Conservation (phyloP, 148 eudicot genomes). For the Camellia lanceoleosa region DNA sequence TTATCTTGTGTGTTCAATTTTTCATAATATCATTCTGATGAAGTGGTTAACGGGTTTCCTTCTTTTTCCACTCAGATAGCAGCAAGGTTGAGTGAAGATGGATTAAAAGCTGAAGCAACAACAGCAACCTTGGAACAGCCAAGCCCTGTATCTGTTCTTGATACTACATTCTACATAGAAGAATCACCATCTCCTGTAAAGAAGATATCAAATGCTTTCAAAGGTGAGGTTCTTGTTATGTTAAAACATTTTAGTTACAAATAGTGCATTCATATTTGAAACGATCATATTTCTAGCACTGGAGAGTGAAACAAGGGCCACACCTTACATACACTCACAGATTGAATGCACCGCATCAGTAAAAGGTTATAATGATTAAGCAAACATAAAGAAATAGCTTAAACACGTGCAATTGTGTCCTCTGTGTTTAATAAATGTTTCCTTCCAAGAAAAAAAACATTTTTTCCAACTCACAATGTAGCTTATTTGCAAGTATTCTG, state of each 20-base stretch:
- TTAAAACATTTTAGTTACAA: neutral
- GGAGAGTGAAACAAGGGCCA: neutral
- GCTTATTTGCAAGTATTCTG: neutral
- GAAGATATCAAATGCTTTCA: constrained; percentile 44
- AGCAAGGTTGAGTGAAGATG: constrained; percentile 28
- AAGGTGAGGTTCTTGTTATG: constrained; percentile 40
- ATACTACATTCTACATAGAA: constrained; percentile 55
- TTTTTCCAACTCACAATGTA: neutral
- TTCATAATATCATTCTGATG: neutral
- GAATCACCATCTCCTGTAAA: constrained; percentile 76
- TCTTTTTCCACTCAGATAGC: constrained; percentile 38
- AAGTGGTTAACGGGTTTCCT: constrained; percentile 23
- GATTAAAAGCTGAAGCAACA: constrained; percentile 32
- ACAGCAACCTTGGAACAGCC: constrained; percentile 63
- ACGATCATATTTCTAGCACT: neutral
- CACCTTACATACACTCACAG: neutral
- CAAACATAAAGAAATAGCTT: neutral
- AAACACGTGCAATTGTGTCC: neutral
- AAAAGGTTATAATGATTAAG: neutral
- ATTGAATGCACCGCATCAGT: neutral
- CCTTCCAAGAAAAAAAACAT: neutral
- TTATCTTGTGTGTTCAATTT: neutral
- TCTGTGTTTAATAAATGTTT: neutral
- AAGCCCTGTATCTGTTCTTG: constrained; percentile 88
- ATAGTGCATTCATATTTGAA: neutral